phyloP scores from a whole-genome alignment of 768 basidiomycete genomes.

The Tricholoma sp. region DNA sequence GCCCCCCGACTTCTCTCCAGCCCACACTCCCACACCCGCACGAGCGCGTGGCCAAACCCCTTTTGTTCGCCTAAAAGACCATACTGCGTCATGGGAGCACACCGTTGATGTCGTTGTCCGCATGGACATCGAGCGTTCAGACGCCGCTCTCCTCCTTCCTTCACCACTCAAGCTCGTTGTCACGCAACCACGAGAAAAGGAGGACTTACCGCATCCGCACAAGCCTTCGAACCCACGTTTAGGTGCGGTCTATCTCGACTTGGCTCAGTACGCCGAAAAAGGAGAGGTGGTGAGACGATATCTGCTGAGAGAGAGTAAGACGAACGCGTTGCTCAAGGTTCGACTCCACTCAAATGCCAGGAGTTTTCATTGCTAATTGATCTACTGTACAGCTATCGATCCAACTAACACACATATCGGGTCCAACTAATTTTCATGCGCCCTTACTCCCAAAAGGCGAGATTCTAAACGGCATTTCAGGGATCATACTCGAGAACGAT shows the following conservation, averaged over 20 bases:
- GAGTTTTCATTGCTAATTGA: background rate
- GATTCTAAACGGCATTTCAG: constrained; percentile 63
- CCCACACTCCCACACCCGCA: background rate
- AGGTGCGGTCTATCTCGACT: constrained; percentile 63
- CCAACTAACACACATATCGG: constrained; percentile 30
- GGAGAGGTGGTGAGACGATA: constrained; percentile 58
- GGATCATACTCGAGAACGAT: constrained; percentile 37
- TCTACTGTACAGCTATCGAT: constrained; percentile 46
- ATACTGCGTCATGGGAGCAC: too few species aligned
- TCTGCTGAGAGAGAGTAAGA: constrained; percentile 67
- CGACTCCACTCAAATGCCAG: background rate
- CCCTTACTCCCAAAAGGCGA: constrained; percentile 71
- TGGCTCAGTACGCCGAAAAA: constrained; percentile 69
- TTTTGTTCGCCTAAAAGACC: too few species aligned
- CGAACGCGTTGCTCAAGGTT: constrained; percentile 75
- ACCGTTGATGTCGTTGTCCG: too few species aligned
- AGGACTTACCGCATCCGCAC: background rate
- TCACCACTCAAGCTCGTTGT: background rate
- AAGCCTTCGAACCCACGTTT: constrained; percentile 44
- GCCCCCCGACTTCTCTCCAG: too few species aligned
- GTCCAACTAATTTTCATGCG: constrained; percentile 27
- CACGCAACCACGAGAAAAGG: constrained; percentile 16
- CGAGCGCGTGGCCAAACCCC: constrained; percentile 3
- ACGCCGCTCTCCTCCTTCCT: background rate
- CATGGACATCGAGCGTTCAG: too few species aligned